These are phyloP conservation scores for Ophiostoma tasmaniense DNA, from an alignment of 2,329 filamentous ascomycete genomes.

Conservation along the genomic window DNA sequence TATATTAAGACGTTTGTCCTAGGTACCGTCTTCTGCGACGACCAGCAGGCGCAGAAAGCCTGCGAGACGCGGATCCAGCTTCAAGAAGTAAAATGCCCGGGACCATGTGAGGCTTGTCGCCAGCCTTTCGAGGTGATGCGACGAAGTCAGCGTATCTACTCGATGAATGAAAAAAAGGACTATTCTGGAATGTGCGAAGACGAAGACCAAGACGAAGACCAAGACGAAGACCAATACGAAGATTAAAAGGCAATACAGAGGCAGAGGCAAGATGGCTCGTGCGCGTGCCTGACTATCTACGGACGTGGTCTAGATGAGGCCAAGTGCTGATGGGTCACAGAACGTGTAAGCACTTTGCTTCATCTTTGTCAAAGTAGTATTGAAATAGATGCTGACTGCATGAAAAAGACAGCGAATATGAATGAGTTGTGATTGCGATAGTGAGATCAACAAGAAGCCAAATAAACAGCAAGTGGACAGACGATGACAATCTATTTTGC, in stretches of 20 bases:
- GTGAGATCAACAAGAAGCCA: neutral
- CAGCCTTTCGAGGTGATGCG: neutral
- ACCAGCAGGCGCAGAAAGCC: neutral
- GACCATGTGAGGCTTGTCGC: conserved; percentile 7
- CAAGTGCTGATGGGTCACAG: neutral
- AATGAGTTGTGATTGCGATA: neutral
- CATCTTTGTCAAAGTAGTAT: neutral
- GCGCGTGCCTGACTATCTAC: neutral
- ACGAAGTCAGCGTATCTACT: neutral
- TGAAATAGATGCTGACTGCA: neutral
- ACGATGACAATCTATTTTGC: neutral
- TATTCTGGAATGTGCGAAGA: neutral
- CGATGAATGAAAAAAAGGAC: too few relatives aligned
- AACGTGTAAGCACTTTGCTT: neutral
- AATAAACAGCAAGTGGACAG: neutral
- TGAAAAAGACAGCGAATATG: neutral
- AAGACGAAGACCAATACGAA: neutral
- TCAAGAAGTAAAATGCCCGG: neutral
- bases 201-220: neutral
- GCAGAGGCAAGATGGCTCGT: neutral
- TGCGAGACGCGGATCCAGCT: conserved; percentile 2
- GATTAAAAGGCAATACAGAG: too few relatives aligned
- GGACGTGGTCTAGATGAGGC: neutral
- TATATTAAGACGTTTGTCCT: conserved; percentile 8
- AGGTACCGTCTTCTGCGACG: conserved; percentile 8